Evolutionary conservation across 495 filamentous ascomycete species (phyloP).

Genomic region (Penicillium pancosmium): DNA sequence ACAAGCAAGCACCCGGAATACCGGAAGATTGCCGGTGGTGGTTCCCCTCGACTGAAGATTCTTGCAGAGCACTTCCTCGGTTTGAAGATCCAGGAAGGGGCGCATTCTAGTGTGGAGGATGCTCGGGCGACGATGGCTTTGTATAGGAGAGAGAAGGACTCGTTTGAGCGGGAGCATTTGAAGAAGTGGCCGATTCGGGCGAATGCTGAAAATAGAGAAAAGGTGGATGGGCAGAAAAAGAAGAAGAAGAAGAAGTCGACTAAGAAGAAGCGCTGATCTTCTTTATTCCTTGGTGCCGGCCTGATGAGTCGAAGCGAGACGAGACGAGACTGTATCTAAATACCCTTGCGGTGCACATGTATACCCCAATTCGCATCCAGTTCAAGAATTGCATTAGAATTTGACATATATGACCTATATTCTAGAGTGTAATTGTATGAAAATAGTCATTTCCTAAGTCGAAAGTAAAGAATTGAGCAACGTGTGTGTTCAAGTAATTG

Average conservation of each 20-base stretch:
- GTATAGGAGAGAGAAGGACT: constrained; percentile 76
- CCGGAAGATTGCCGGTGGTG: constrained; percentile 71
- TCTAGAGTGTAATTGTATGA: not conserved
- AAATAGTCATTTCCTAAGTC: not conserved
- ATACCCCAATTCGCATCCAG: constrained; percentile 33
- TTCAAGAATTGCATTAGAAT: constrained; percentile 12
- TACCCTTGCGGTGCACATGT: constrained; percentile 16
- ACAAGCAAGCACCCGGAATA: constrained; percentile 78
- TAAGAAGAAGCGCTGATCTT: constrained; percentile 52
- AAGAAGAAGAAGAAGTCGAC: constrained; percentile 51
- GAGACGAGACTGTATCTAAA: constrained; percentile 14
- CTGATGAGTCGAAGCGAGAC: constrained; percentile 4
- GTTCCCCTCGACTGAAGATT: constrained; percentile 74
- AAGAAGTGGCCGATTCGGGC: constrained; percentile 59
- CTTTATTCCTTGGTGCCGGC: not conserved
- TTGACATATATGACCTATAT: not conserved
- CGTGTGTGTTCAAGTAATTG: not conserved
- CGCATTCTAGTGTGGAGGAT: constrained; percentile 82
- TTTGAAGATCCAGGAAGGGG: constrained; percentile 78
- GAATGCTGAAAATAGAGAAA: constrained; percentile 41
- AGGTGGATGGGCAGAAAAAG: constrained; percentile 44
- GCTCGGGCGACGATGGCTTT: constrained; percentile 86
- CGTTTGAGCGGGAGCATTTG: constrained; percentile 78
- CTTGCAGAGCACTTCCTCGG: constrained; percentile 78
- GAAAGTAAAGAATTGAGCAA: not conserved